Base-by-base conservation (phyloP, 179 eudicot genomes). In the Monotropa hypopitys region DNA sequence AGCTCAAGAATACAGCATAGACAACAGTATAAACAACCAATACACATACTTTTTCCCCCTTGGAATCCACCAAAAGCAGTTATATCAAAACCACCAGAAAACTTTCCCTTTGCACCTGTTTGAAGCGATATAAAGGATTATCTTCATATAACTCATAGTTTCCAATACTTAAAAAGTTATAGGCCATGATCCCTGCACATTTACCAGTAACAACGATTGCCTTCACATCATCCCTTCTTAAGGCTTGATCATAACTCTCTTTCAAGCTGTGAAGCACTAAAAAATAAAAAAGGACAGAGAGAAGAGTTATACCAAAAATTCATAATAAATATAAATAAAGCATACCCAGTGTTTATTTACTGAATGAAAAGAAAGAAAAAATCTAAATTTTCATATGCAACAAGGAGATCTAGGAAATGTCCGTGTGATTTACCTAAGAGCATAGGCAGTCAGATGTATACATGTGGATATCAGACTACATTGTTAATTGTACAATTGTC, bases 71-170 rank as follows among this genome's bases (percentile, higher is more conserved):
- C 89, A 79, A 94, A 94, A 72, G 97, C 89, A 35, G 89, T 77
- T 57, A 92, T 94, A 81, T 94, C 97, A 82, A 94, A 94, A 72
- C 98, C 97, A 59, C 97, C 97, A 62, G 97, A 94, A 81, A 94
- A 94, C 53, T 90, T 92, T 46, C 98, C 97, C 69, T 89, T 86
- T 56, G 87, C 88, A 84, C 98, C 98, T 94, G 89, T 59, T 80
- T 68, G 35, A 74, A 82, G 51, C 38, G 80, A 82, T 0, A 50
- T 72, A 61, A 63, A 70, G 3, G 11, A 77, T 40, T 42, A 67
- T 70, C 56, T 62, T 54, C 76, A 38, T 1, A 38, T 20, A 3
- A 3, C 42, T 46, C 23, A 72, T 62, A 20, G 28, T 56, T 43
- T 65, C 74, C 53, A 80, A 50, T 30, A 7, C 45, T 23, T 75